Evolutionary conservation across 2,329 filamentous ascomycete genomes (phyloP).

Genomic region (Apiospora kogelbergensis): DNA sequence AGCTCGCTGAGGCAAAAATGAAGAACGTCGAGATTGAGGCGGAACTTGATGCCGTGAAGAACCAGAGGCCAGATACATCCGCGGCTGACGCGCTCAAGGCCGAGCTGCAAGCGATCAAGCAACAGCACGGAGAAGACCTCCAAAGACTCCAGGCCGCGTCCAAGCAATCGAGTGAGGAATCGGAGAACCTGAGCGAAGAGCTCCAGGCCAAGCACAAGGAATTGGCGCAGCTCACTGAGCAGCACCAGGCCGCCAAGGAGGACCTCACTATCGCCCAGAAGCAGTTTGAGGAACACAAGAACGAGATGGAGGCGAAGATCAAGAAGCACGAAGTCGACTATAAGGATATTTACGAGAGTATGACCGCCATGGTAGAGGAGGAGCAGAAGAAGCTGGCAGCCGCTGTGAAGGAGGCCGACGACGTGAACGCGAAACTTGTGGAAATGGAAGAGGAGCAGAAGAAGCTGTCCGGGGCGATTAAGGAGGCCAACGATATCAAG

Average conservation of each 20-base stretch:
- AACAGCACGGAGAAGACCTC: conserved; percentile 45
- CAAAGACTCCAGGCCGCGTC: conserved; percentile 37
- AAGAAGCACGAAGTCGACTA: conserved; percentile 62
- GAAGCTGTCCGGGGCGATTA: conserved; percentile 30
- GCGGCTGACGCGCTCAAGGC: conserved; percentile 52
- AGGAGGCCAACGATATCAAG: conserved; percentile 31
- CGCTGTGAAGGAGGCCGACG: conserved; percentile 30
- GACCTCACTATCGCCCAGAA: conserved; percentile 37
- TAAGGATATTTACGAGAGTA: conserved; percentile 62
- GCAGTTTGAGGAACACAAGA: conserved; percentile 53
- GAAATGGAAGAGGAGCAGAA: conserved; percentile 47
- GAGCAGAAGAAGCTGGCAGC: conserved; percentile 41
- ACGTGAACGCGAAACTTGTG: conserved; percentile 29
- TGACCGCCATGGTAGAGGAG: conserved; percentile 61
- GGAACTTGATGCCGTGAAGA: conserved; percentile 59
- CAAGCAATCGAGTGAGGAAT: conserved; percentile 28
- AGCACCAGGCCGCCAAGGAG: conserved; percentile 35
- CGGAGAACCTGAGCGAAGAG: conserved; percentile 8
- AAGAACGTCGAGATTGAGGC: conserved; percentile 59
- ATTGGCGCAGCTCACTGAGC: conserved; percentile 2
- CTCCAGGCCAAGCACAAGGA: conserved; percentile 35
- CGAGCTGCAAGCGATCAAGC: conserved; percentile 49
- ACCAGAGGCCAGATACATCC: conserved; percentile 54
- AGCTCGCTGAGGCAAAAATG: conserved; percentile 60
- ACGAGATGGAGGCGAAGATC: conserved; percentile 49